These are phyloP conservation scores for Beauveria varroae DNA, from an alignment of 2,329 filamentous ascomycete genomes.

Conservation along the genomic window DNA sequence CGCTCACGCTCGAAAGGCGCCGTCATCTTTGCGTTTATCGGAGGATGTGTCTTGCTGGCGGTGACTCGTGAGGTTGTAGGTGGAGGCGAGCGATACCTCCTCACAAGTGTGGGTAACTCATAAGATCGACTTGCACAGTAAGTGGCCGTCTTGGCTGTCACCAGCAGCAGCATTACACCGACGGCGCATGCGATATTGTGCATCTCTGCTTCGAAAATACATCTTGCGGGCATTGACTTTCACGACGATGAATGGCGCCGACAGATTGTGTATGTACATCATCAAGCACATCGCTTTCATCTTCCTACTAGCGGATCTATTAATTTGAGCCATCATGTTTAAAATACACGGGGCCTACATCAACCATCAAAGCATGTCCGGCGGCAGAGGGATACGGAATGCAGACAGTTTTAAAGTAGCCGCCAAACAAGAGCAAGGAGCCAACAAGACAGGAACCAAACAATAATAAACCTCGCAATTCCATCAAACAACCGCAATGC, in stretches of 20 bases:
- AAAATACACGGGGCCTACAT: slow-evolving; percentile 3
- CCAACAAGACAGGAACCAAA: slow-evolving; percentile 10
- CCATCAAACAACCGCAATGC: not conserved
- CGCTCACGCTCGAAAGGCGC: slow-evolving; percentile 22
- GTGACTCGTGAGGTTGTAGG: not conserved
- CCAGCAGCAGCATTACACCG: no score
- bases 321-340: slow-evolving; percentile 1
- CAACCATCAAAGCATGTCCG: not conserved
- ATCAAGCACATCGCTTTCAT: not conserved
- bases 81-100: not conserved
- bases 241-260: not conserved
- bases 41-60: not conserved
- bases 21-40: slow-evolving; percentile 15
- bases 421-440: not conserved
- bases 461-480: slow-evolving; percentile 2
- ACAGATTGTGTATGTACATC: not conserved
- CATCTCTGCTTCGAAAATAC: no score
- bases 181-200: no score
- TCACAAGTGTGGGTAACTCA: no score
- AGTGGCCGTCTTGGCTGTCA: no score
- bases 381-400: not conserved
- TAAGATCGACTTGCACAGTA: no score
- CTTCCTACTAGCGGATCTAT: not conserved
- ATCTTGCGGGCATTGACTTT: not conserved
- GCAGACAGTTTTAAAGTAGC: not conserved